Percentiles rank a stretch among this genome's conserved stretches.
Conservation (phyloP, 1,284 basidiomycete species). For the Sanghuangporus baumii region DNA sequence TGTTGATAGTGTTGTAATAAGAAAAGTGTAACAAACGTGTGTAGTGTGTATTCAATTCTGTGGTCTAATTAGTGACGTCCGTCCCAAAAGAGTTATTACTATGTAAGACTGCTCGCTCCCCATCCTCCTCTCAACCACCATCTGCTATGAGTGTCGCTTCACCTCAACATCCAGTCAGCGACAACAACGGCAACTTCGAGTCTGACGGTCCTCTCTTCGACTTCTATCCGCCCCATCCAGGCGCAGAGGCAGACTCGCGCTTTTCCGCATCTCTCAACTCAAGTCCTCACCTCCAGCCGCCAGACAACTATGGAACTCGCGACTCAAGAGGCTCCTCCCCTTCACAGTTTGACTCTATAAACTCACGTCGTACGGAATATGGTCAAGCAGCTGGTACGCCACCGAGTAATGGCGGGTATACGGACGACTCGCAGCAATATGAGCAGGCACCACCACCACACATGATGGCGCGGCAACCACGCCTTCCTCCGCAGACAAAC, state of each 20-base stretch:
- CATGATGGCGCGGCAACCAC: conserved; percentile 6
- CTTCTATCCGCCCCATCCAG: conserved; percentile 12
- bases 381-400: conserved; percentile 6
- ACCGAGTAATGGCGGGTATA: conserved; percentile 8
- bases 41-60: background rate
- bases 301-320: conserved; percentile 2
- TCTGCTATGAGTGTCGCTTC: conserved; percentile 16
- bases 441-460: conserved; percentile 4
- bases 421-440: conserved; percentile 11
- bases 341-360: conserved; percentile 7
- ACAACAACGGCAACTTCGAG: conserved; percentile 1
- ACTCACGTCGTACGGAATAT: background rate
- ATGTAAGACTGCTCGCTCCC: background rate
- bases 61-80: background rate
- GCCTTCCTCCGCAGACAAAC: conserved; percentile 4
- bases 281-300: conserved; percentile 4
- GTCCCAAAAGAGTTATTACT: background rate
- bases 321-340: background rate
- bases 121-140: conserved; percentile 2
- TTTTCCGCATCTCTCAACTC: conserved; percentile 7
- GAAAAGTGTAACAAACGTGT: background rate
- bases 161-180: conserved; percentile 6
- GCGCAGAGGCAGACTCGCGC: conserved; percentile 6
- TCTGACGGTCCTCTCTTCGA: conserved; percentile 17
- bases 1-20: background rate